Evolutionary conservation across 2,329 filamentous ascomycete genomes (phyloP).

Genomic region (Cryphonectria japonica): DNA sequence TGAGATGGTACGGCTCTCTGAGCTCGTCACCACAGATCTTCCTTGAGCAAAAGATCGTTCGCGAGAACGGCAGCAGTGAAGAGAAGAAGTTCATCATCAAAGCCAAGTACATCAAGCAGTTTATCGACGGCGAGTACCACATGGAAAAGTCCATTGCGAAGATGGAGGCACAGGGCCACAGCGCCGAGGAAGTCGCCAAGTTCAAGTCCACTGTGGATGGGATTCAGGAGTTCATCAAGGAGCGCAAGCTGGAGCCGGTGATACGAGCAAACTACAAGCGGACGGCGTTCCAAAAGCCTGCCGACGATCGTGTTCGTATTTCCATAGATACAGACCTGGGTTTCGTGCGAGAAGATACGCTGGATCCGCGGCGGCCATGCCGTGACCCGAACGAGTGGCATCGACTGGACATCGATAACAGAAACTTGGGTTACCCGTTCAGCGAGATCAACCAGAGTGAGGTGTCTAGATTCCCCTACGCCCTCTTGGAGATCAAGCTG

Average conservation of each 20-base stretch:
- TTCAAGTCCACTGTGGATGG: constrained; percentile 74
- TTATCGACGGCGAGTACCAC: constrained; percentile 84
- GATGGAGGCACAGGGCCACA: constrained; percentile 76
- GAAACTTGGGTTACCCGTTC: constrained; percentile 85
- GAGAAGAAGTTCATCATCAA: constrained; percentile 86
- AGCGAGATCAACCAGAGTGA: constrained; percentile 86
- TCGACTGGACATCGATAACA: constrained; percentile 83
- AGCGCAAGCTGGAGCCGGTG: constrained; percentile 79
- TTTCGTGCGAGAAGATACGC: constrained; percentile 77
- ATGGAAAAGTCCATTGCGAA: constrained; percentile 91
- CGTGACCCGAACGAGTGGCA: constrained; percentile 91
- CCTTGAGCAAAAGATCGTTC: constrained; percentile 87
- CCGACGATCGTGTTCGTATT: constrained; percentile 86
- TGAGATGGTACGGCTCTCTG: constrained; percentile 91
- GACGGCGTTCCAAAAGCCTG: constrained; percentile 94
- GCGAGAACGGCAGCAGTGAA: constrained; percentile 74
- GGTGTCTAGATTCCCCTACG: constrained; percentile 87
- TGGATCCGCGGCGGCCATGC: constrained; percentile 84
- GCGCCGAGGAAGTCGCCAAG: constrained; percentile 66
- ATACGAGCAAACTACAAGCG: constrained; percentile 91
- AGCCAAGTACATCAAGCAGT: constrained; percentile 88
- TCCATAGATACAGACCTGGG: constrained; percentile 92
- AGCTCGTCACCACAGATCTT: constrained; percentile 77
- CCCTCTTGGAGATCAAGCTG: constrained; percentile 90
- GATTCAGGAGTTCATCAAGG: constrained; percentile 79